Base-by-base conservation (phyloP, 345 rosid species). In the Isatis tinctoria region DNA sequence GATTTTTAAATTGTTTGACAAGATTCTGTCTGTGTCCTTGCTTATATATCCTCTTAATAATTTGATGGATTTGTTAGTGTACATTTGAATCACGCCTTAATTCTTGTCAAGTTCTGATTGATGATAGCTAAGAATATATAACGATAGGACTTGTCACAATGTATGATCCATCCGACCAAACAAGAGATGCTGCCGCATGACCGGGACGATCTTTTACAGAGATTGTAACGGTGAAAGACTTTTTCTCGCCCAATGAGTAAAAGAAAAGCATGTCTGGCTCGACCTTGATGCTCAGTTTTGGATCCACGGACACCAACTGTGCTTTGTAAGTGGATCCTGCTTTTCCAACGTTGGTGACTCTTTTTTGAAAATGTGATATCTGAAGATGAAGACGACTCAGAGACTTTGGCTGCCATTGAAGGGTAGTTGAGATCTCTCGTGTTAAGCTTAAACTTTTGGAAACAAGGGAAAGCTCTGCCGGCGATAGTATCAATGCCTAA, bases 341-440 rank as follows among this genome's bases (percentile, higher is more conserved):
- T 4, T 18, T 13, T 14, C 84, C 83, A 45, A 76, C 76, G 8
- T 74, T 83, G 4, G 83, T 85, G n/a, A 72, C 82, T 1, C 76
- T 72, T 74, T 74, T 81, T 74, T 1, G 18, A 18, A 49, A 77
- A 83, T 10, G 35, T 40, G 48, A 79, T 8, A 10, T 45, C 54
- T 16, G 79, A 79, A 12, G 72, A 11, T 33, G 54, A 51, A 0
- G 65, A 27, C 5, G 20, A 41, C 13, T 14, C 3, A 12, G 17
- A 6, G 18, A 85, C 43, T 33, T 48, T 48, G 56, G 78, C 78
- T 1, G 79, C 1, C 75, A 83, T 65, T 33, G 85, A 75, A 44
- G 87, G 87, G 54, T 80, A 80, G 71, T 82, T 85, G 36, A 80
- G 60, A 74, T 83, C 75, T 60, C 57, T 63, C 22, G 68, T 26